A percentile compares a stretch with the other conserved stretches of the same genome.
These are phyloP conservation scores for Adiantum capillusveneris DNA, from an alignment of 75 land plant genomes.

Conservation along the genomic window DNA sequence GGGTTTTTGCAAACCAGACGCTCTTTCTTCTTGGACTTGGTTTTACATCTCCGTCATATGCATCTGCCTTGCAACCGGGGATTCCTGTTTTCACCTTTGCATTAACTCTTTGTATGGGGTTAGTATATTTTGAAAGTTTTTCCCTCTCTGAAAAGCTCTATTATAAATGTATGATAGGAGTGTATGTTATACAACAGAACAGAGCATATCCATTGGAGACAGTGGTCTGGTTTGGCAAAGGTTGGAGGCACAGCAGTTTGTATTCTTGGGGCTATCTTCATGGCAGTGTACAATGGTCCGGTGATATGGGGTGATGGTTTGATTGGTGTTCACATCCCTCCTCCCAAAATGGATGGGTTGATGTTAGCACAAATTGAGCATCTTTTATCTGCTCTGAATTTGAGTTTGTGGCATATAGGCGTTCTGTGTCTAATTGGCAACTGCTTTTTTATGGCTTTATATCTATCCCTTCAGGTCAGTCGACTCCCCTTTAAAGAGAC, in stretches of 20 bases:
- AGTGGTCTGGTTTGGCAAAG: slow-evolving; percentile 57
- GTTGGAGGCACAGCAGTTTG: slow-evolving; percentile 63
- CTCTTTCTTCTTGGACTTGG: slow-evolving; percentile 77
- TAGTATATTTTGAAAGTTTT: slow-evolving; percentile 1
- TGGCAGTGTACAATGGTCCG: slow-evolving; percentile 75
- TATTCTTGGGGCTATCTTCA: slow-evolving; percentile 67
- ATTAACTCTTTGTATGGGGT: slow-evolving; percentile 71
- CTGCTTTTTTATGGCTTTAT: slow-evolving; percentile 78
- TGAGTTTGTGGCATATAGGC: slow-evolving; percentile 77
- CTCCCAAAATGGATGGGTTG: too few relatives aligned
- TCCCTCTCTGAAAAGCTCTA: too few relatives aligned
- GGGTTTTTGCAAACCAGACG: slow-evolving; percentile 89
- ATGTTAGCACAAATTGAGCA: slow-evolving; percentile 36
- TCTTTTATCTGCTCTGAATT: slow-evolving; percentile 38
- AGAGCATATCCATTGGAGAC: slow-evolving; percentile 51
- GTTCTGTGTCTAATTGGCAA: slow-evolving; percentile 87
- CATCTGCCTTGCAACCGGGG: slow-evolving; percentile 92
- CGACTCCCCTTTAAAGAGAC: too few relatives aligned
- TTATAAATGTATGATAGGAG: too few relatives aligned
- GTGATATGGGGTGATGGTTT: slow-evolving; percentile 45
- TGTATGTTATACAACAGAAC: slow-evolving; percentile 43
- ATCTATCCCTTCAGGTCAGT: slow-evolving; percentile 73
- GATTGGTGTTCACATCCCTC: slow-evolving; percentile 17
- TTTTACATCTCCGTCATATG: slow-evolving; percentile 86
- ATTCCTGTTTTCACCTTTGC: slow-evolving; percentile 92